These are phyloP conservation scores for Raphanus hybrid DNA, from an alignment of 441 rosid genomes.

Conservation along the genomic window DNA sequence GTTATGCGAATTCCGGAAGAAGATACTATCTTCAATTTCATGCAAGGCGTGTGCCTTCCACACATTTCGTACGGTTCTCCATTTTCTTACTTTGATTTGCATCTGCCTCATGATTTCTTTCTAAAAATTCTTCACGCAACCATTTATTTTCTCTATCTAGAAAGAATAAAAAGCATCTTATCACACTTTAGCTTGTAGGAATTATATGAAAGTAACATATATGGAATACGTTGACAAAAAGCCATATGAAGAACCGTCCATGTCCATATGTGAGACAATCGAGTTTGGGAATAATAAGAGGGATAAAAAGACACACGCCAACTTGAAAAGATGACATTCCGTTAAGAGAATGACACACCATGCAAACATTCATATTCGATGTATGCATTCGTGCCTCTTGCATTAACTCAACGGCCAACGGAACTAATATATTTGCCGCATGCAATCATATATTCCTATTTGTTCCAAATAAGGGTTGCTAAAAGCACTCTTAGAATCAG, in stretches of 20 bases:
- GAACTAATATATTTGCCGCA: slow-evolving; percentile 1
- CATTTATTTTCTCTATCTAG: neutral
- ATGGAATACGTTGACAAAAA: slow-evolving; percentile 32
- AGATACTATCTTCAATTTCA: slow-evolving; percentile 14
- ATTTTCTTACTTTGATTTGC: slow-evolving; percentile 19
- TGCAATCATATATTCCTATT: neutral
- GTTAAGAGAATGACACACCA: slow-evolving; percentile 7
- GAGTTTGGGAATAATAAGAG: slow-evolving; percentile 21
- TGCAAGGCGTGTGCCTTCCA: slow-evolving; percentile 38
- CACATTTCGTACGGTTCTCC: slow-evolving; percentile 25
- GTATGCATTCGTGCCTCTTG: slow-evolving; percentile 28
- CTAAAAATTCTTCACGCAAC: slow-evolving; percentile 33
- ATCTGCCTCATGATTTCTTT: neutral
- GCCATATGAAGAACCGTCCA: neutral
- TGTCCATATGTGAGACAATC: neutral
- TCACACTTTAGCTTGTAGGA: slow-evolving; percentile 19
- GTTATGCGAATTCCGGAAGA: slow-evolving; percentile 25
- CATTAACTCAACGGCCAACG: slow-evolving; percentile 24
- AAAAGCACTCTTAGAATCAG: too few relatives aligned
- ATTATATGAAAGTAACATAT: slow-evolving; percentile 14
- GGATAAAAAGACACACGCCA: slow-evolving; percentile 19
- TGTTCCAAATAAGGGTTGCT: neutral
- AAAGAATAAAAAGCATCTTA: slow-evolving; percentile 8
- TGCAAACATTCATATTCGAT: slow-evolving; percentile 14
- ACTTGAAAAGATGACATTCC: slow-evolving; percentile 25